Percentiles rank a stretch among this genome's conserved stretches.
Evolutionary conservation across 2,329 filamentous ascomycete genomes (phyloP).

Genomic region (Fusarium marasasianum): DNA sequence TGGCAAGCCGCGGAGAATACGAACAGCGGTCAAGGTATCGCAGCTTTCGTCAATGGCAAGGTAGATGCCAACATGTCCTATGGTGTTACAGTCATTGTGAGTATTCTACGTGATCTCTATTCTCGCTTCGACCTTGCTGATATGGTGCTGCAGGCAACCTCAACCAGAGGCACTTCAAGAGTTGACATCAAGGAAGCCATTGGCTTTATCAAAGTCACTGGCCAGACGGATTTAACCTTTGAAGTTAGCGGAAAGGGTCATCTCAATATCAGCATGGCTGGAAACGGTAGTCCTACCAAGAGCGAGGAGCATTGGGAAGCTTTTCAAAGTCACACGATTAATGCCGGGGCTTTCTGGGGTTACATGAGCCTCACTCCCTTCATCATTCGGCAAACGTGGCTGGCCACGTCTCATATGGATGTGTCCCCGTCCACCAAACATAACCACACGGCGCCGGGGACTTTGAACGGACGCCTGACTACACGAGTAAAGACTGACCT

Average conservation of each 20-base stretch:
- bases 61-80: background rate
- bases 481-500: background rate
- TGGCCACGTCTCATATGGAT: background rate
- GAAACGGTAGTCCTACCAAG: background rate
- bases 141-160: background rate
- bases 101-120: background rate
- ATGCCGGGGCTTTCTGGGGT: background rate
- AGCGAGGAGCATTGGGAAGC: background rate
- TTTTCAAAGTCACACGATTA: background rate
- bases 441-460: background rate
- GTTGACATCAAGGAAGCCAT: background rate
- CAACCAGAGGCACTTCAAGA: background rate
- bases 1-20: background rate
- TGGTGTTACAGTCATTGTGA: background rate
- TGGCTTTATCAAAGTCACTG: background rate
- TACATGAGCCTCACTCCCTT: background rate
- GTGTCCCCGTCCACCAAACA: fast-evolving
- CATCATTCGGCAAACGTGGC: fast-evolving
- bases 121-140: background rate
- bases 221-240: background rate
- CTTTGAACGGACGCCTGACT: background rate
- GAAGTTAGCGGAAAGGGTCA: background rate
- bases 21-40: background rate
- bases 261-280: background rate
- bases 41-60: background rate